Evolutionary conservation across 805 yeast genomes (phyloP).

Genomic region (Wickerhamiella dianesei): DNA sequence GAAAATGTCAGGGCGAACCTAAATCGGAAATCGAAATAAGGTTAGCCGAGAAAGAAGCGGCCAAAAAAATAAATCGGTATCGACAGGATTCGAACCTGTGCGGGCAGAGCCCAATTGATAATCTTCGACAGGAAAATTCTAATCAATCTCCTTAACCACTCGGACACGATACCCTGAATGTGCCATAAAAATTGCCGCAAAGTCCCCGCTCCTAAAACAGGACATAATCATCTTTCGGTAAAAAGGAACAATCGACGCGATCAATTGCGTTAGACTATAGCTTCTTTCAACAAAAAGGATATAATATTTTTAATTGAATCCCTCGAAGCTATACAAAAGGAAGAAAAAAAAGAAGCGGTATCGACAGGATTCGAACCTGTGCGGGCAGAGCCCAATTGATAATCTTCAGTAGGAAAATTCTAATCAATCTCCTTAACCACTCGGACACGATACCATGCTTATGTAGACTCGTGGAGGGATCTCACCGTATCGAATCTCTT

Average conservation of each 20-base stretch:
- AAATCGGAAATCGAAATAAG: too few species aligned
- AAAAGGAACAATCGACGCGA: too few species aligned
- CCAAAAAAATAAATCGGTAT: constrained; percentile 16
- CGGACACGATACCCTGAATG: constrained; percentile 17
- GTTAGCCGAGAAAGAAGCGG: background rate
- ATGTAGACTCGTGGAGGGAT: background rate
- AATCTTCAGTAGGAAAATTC: constrained; percentile 19
- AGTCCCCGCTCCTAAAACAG: background rate
- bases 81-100: constrained; percentile 21
- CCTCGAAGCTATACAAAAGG: background rate
- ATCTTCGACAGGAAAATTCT: constrained; percentile 19
- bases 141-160: constrained; percentile 21
- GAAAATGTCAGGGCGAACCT: too few species aligned
- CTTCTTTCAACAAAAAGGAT: too few species aligned
- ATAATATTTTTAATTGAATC: too few species aligned
- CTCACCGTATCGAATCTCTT: background rate
- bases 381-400: constrained; percentile 6
- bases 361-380: constrained; percentile 21
- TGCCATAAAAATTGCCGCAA: background rate
- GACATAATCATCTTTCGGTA: too few species aligned
- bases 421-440: constrained; percentile 21
- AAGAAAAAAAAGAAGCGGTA: constrained; percentile 14
- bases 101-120: constrained; percentile 8
- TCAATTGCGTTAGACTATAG: too few species aligned
- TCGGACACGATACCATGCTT: constrained; percentile 17